Conservation (phyloP, 148 eudicot species). For the Camellia granthamiana region DNA sequence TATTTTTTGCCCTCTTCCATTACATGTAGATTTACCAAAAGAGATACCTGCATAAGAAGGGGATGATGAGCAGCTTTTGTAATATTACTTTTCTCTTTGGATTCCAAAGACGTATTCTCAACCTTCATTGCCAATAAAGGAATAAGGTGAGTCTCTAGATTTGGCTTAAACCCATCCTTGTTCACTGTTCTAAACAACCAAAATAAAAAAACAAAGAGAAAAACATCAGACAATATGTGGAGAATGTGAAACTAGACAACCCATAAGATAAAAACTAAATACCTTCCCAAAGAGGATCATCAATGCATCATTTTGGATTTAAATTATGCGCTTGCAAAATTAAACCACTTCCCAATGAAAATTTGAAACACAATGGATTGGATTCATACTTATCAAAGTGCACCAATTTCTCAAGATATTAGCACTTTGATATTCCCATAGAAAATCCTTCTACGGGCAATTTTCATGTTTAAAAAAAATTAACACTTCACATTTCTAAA, state of each 20-base stretch:
- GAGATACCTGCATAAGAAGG: constrained; percentile 72
- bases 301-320: background rate
- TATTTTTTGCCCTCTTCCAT: background rate
- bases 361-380: background rate
- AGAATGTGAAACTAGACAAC: background rate
- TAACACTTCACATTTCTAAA: no score
- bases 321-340: background rate
- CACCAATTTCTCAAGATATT: background rate
- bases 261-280: background rate
- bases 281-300: background rate
- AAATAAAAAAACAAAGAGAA: constrained; percentile 2
- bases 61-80: constrained; percentile 74
- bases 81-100: constrained; percentile 42
- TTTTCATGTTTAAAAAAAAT: no score
- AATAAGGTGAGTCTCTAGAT: constrained; percentile 88
- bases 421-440: background rate
- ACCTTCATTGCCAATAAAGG: constrained; percentile 69
- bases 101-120: constrained; percentile 47
- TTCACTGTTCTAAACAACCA: constrained; percentile 67
- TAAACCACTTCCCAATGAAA: background rate
- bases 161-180: constrained; percentile 93
- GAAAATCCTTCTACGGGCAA: no score
- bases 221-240: background rate
- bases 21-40: constrained; percentile 10
- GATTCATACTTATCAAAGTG: background rate